These are phyloP conservation scores for Penstemon davidsonii DNA, from an alignment of 257 asterid species.

Conservation along the genomic window DNA sequence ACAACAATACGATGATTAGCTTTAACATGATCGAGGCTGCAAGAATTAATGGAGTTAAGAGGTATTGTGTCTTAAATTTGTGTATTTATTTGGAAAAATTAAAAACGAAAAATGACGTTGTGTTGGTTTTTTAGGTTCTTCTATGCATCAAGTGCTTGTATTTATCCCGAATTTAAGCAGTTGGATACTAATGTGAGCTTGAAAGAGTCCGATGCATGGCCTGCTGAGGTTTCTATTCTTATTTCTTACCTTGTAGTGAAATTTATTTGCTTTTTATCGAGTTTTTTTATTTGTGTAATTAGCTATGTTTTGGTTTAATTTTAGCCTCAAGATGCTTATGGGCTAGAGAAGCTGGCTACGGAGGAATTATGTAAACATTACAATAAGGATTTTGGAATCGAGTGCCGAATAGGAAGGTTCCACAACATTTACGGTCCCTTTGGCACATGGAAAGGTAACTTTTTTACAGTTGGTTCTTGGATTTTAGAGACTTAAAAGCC, in stretches of 20 bases:
- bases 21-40: slow-evolving; percentile 88
- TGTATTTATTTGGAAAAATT: background rate
- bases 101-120: background rate
- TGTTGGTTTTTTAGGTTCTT: slow-evolving; percentile 54
- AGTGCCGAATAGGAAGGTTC: slow-evolving; percentile 88
- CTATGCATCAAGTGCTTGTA: slow-evolving; percentile 88
- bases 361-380: slow-evolving; percentile 87
- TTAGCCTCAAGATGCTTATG: slow-evolving; percentile 93
- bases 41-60: slow-evolving; percentile 68
- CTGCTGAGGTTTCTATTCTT: slow-evolving; percentile 69
- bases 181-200: slow-evolving; percentile 85
- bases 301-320: slow-evolving; percentile 13
- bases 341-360: slow-evolving; percentile 80
- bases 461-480: no score
- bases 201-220: slow-evolving; percentile 94
- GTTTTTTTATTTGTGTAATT: background rate
- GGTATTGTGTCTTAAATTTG: slow-evolving; percentile 39
- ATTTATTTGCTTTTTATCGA: slow-evolving; percentile 6
- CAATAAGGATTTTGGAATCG: slow-evolving; percentile 86
- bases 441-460: slow-evolving; percentile 93
- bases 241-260: background rate
- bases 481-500: no score
- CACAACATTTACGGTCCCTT: slow-evolving; percentile 93
- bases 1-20: slow-evolving; percentile 86
- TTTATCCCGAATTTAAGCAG: slow-evolving; percentile 88